A percentile compares a stretch with the other conserved stretches of the same genome.
phyloP scores from a whole-genome alignment of 2,329 filamentous ascomycete genomes.

The Hirsutella rhossiliensis region DNA sequence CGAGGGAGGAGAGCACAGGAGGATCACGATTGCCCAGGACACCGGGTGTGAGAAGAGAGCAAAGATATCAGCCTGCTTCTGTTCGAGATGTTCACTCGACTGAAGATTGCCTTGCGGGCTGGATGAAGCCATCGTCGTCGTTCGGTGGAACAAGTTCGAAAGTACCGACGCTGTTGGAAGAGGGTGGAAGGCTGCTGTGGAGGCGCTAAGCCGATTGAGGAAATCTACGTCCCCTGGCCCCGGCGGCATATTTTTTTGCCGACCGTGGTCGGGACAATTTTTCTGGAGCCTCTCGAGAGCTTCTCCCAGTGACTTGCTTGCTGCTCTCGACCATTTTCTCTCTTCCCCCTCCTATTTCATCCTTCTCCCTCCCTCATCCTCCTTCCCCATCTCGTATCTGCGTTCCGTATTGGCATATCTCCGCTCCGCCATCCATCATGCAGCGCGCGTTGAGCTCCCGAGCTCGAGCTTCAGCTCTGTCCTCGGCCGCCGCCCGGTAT shows the following conservation, averaged over 20 bases:
- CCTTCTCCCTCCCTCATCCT: constrained; percentile 3
- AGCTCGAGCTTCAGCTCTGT: constrained; percentile 69
- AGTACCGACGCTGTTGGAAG: constrained; percentile 20
- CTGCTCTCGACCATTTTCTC: constrained; percentile 6
- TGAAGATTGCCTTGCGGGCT: background rate
- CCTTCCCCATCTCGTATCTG: constrained; percentile 7
- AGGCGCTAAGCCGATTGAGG: constrained; percentile 16
- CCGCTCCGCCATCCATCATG: constrained; percentile 46
- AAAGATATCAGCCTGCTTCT: no score
- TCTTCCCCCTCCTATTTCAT: constrained; percentile 4
- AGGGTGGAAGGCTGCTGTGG: constrained; percentile 19
- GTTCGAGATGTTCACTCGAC: no score
- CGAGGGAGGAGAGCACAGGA: no score
- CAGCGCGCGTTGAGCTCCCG: constrained; percentile 85
- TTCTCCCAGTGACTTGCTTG: constrained; percentile 7
- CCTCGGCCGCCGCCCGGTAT: constrained; percentile 53
- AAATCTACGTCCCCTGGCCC: constrained; percentile 18
- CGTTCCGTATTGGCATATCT: background rate
- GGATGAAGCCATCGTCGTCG: background rate
- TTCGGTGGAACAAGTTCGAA: background rate
- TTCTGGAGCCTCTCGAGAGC: constrained; percentile 16
- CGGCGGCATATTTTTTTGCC: constrained; percentile 26
- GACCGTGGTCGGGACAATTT: constrained; percentile 27
- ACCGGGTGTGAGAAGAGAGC: no score
- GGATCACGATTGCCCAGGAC: no score